Evolutionary conservation across 371 early-diverging fungal species (phyloP).

Genomic region (Mucor indicus): DNA sequence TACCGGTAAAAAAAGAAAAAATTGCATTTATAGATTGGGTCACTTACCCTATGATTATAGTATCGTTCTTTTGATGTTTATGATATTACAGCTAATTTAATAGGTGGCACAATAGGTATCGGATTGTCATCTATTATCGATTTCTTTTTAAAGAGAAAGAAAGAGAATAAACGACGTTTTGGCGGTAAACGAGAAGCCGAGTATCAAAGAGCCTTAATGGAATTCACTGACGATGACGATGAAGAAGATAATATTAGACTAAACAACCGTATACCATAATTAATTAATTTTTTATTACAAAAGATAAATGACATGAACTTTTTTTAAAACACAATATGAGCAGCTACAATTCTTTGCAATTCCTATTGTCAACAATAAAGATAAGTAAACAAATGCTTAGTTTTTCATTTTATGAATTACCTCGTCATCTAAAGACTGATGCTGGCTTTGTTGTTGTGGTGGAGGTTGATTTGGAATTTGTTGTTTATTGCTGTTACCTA

Average conservation of each 20-base stretch:
- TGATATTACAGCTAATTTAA: conserved; percentile 45
- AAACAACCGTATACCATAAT: no score
- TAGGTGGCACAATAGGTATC: conserved; percentile 34
- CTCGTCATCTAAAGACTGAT: conserved; percentile 33
- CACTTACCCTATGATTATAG: conserved; percentile 14
- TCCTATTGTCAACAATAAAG: conserved; percentile 14
- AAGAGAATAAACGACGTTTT: conserved; percentile 32
- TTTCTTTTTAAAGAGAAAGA: conserved; percentile 19
- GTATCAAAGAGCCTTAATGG: conserved; percentile 43
- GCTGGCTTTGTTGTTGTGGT: conserved; percentile 11
- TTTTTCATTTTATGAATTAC: conserved; percentile 11
- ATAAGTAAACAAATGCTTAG: not conserved
- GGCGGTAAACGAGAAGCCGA: conserved; percentile 42
- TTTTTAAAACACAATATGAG: conserved; percentile 46
- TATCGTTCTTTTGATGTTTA: conserved; percentile 47
- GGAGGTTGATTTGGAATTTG: conserved; percentile 14
- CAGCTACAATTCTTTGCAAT: conserved; percentile 44
- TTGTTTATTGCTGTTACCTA: no score
- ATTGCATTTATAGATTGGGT: not conserved
- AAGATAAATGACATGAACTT: no score
- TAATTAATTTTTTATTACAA: not conserved
- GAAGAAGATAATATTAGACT: conserved; percentile 12
- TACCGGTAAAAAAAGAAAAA: conserved; percentile 31
- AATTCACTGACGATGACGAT: conserved; percentile 26
- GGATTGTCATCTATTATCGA: conserved; percentile 23